Base-by-base conservation (phyloP, 2,329 filamentous ascomycete genomes). In the Sphaerulina vaccinii region DNA sequence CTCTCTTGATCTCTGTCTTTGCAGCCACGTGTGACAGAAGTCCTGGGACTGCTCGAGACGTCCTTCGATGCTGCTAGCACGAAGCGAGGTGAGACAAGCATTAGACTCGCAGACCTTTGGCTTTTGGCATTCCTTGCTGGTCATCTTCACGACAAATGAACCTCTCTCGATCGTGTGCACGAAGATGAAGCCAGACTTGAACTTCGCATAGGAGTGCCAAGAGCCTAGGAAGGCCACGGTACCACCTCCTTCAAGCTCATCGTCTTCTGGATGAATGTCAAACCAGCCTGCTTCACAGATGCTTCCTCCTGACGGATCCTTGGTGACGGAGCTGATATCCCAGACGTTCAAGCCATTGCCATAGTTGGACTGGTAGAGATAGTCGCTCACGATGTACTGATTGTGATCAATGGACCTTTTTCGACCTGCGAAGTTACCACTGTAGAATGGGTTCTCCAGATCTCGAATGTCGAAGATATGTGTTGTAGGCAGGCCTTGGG, bases 151-250 rank as follows among this genome's bases (percentile, higher is more conserved):
- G 6, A 75, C 70, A 41, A 74, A 79, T 2, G 71, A 70, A 45
- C 78, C 77, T 6, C 76, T 67, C 66, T 80, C 77, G 49, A 79
- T 79, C 2, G 72, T 77, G 65, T 79, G 79, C 53, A 80, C 63
- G 11, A 79, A 70, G 51, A 80, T 73, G 59, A 73, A 73, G 2
- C 76, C 77, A 0, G 70, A 74, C 62, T 72, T 72, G 63, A 79
- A 79, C 55, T 65, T 73, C 1, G 75, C 73, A 54, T 77, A 79
- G 36, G 71, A 70, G 21, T 70, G 75, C 77, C 77, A 79, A 1
- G 73, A 73, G 3, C 74, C 76, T 11, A 56, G 32, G 48, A 54
- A 63, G 8, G 58, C 58, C 8, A 75, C 70, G 3, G 52, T 74
- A 73, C 32, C 72, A 70, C 13, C 62, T 16, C 53, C 53, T 48